Base-by-base conservation (phyloP, 768 basidiomycete species). In the Amanita phalloides region DNA sequence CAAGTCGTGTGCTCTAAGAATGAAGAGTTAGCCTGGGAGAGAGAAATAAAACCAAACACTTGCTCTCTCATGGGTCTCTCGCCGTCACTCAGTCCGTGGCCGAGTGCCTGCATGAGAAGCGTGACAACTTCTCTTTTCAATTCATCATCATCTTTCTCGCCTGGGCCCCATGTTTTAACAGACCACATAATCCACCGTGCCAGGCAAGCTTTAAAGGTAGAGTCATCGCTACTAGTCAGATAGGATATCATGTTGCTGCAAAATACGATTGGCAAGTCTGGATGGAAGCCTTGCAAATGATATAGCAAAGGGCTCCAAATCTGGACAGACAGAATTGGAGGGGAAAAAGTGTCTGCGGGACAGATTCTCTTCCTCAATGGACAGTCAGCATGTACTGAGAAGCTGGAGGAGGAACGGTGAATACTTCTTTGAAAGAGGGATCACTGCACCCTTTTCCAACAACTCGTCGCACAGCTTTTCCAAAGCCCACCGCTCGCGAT, bases 381-480 rank as follows among this genome's bases (percentile, higher is more conserved):
- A 21, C 20, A 21, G 10, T 35, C 45, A 38, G 10, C 11, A 37
- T 38, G 8, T 14, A 3, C 38, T 1, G n/a, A 78, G 62, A 36
- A 64, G 10, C 38, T 9, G 17, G 53, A 32, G 58, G 36, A 25
- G 36, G 26, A 38, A 51, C 55, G 33, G 8, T 25, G 45, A 77
- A 56, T 56, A 94, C 95, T 83, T 92, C 68, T 82, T 88, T 1
- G 90, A 85, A 2, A 86, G 57, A 6, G 95, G 93, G 3, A 97
- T 84, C 6, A 97, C 68, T 8, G 72, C 78, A 8, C 91, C 91
- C 54, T 75, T 78, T 52, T 80, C 81, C 45, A 88, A 57, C 10
- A 98, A 67, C 0, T 66, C 75, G 44, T 84, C 79, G 50, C 81
- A 83, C 2, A 98, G 65, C 33, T 67, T 66, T 49, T 88, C 84